Conservation (phyloP, 805 yeast species). For the Metschnikowia continentalis region DNA sequence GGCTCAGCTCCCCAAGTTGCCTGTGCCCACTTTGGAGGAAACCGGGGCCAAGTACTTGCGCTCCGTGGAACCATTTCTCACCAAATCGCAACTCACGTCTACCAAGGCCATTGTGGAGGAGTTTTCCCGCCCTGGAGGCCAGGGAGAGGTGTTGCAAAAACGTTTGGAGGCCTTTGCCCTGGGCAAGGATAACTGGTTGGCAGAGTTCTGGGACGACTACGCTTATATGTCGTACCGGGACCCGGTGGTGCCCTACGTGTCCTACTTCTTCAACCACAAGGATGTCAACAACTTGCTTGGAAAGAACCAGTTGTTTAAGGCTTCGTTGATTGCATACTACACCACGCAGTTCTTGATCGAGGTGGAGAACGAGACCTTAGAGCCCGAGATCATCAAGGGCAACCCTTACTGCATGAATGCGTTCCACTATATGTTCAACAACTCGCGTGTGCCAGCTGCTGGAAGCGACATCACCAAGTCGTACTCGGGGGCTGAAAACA, state of each 20-base stretch:
- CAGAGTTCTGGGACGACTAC: slow-evolving; percentile 89
- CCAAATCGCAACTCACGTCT: slow-evolving; percentile 44
- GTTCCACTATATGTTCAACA: slow-evolving; percentile 86
- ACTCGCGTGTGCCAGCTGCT: slow-evolving; percentile 71
- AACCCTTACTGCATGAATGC: slow-evolving; percentile 94
- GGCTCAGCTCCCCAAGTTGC: slow-evolving; percentile 70
- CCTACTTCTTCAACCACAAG: slow-evolving; percentile 83
- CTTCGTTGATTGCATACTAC: slow-evolving; percentile 68
- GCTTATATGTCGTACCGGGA: slow-evolving; percentile 89
- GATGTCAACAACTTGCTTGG: slow-evolving; percentile 58
- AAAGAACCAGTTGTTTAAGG: slow-evolving; percentile 62
- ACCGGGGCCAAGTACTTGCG: slow-evolving; percentile 67
- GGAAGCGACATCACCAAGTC: slow-evolving; percentile 59
- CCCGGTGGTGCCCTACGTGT: slow-evolving; percentile 91
- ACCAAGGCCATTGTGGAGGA: slow-evolving; percentile 59
- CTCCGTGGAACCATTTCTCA: slow-evolving; percentile 66
- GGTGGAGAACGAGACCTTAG: slow-evolving; percentile 68
- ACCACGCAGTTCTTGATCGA: slow-evolving; percentile 63
- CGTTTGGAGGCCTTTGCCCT: slow-evolving; percentile 57
- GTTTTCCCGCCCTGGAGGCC: slow-evolving; percentile 58
- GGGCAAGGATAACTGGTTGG: slow-evolving; percentile 80
- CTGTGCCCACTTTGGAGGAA: slow-evolving; percentile 76
- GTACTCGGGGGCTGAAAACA: slow-evolving; percentile 49
- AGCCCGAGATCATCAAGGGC: slow-evolving; percentile 74
- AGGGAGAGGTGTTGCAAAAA: slow-evolving; percentile 64